Base-by-base conservation (phyloP, 2,329 filamentous ascomycete genomes). In the Pseudogymnoascus sp. region DNA sequence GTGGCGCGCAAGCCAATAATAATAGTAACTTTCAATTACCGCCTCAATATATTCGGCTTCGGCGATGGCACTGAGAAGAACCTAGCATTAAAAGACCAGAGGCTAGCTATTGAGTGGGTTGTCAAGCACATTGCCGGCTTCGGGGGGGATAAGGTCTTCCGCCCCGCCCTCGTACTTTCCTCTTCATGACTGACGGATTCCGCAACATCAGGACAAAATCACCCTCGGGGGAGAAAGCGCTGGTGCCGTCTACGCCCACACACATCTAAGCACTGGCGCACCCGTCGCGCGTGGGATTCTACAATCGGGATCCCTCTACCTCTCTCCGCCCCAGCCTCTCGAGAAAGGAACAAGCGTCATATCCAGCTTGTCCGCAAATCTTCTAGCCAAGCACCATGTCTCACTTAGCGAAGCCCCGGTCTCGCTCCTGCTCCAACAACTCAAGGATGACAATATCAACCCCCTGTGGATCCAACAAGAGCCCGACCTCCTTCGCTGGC, bases 191-290 rank as follows among this genome's bases (percentile, higher is more conserved):
- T 16, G 28, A 63, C 38, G 59, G n/a, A 53, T 21, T 21, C 3
- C 21, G 21, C 21, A 21, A 21, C 8, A 25, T 11, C 7, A 78
- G 75, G 21, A 70, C 1, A 73, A 74, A 21, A 73, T 80, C 5
- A 79, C 77, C 0, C 62, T 80, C 1, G 73, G 73, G 0, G 78
- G 78, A 3, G 78, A 80, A 64, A 80, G 78, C 50, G 78, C 78
- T 0, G 78, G 78, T 0, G 78, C 75, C 2, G 71, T 79, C 1
- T 79, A 79, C 23, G 72, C 70, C 4, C 78, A 80, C 66, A 78
- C 76, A 1, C 77, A 77, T 67, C 40, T 76, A 12, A 21, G 21
- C 21, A 70, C 74, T 18, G 70, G 70, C 1, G 71, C 69, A 1
- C 70, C 68, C 0, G 67, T 76, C 0, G 72, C 68, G 31, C 71